phyloP scores from a whole-genome alignment of 805 yeast genomes.

The Candida coquimbonensis region DNA sequence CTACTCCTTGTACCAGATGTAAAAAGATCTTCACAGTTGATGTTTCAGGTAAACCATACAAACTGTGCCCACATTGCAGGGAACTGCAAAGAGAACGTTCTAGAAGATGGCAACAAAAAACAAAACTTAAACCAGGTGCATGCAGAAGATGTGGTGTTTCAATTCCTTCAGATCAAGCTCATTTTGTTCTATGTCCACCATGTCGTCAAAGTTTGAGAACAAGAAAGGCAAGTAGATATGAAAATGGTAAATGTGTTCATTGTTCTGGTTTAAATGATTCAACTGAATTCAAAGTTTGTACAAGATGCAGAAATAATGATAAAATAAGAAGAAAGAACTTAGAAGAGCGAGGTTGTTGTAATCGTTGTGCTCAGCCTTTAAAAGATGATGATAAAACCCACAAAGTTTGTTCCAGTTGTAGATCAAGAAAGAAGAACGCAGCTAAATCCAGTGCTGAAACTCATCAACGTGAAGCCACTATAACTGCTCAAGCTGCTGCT shows the following conservation, averaged over 20 bases:
- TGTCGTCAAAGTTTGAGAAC: conserved; percentile 50
- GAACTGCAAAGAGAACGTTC: conserved; percentile 56
- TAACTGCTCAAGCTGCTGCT: conserved; percentile 5
- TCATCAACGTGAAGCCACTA: neutral
- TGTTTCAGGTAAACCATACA: conserved; percentile 31
- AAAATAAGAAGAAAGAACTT: conserved; percentile 47
- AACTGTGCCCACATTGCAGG: conserved; percentile 59
- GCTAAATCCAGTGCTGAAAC: conserved; percentile 10
- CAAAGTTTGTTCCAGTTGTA: conserved; percentile 50
- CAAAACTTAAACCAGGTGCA: conserved; percentile 52
- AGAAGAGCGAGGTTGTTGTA: conserved; percentile 54
- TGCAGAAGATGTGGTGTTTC: conserved; percentile 36
- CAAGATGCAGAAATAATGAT: conserved; percentile 56
- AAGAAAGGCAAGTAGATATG: conserved; percentile 51
- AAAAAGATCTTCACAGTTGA: conserved; percentile 50
- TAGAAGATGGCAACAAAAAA: conserved; percentile 57
- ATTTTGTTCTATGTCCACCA: conserved; percentile 52
- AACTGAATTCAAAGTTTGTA: conserved; percentile 54
- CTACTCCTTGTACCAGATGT: conserved; percentile 44
- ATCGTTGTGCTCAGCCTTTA: conserved; percentile 50
- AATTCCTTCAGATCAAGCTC: conserved; percentile 43
- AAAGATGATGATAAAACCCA: conserved; percentile 39
- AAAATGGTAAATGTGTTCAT: conserved; percentile 61
- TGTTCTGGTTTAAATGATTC: conserved; percentile 52
- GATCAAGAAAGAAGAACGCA: conserved; percentile 43